These are phyloP conservation scores for Neophaeococcomyces aloes DNA, from an alignment of 2,329 filamentous ascomycete species.

Conservation along the genomic window DNA sequence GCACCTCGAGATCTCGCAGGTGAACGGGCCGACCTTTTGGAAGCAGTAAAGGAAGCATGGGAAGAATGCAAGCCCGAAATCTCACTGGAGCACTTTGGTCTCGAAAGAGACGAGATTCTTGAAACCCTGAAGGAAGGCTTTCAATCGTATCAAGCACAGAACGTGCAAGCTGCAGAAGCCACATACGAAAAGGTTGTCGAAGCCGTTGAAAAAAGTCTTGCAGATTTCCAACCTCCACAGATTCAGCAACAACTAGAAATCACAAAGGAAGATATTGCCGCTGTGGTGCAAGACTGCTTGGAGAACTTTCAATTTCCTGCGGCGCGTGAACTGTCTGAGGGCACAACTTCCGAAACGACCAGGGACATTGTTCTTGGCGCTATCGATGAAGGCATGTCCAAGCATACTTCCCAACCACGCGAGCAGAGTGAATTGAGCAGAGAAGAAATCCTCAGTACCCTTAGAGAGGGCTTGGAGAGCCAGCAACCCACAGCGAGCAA, in stretches of 20 bases:
- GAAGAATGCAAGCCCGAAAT: slow-evolving; percentile 92
- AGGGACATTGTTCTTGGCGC: slow-evolving; percentile 47
- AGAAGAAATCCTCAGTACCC: slow-evolving; percentile 46
- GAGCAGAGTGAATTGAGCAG: slow-evolving; percentile 38
- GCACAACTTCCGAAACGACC: slow-evolving; percentile 30
- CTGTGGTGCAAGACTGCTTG: slow-evolving; percentile 73
- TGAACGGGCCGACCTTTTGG: slow-evolving; percentile 71
- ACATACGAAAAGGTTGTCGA: slow-evolving; percentile 76
- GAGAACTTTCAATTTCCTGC: slow-evolving; percentile 72
- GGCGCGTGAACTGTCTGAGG: slow-evolving; percentile 32
- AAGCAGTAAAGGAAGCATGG: slow-evolving; percentile 81
- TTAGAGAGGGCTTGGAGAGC: slow-evolving; percentile 48
- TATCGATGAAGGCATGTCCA: slow-evolving; percentile 34
- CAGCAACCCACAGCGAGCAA: slow-evolving; percentile 36
- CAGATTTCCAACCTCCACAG: slow-evolving; percentile 65
- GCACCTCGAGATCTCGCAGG: slow-evolving; percentile 44
- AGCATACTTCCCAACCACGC: slow-evolving; percentile 23
- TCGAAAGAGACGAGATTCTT: slow-evolving; percentile 83
- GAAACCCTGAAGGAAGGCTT: slow-evolving; percentile 79
- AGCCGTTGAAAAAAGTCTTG: slow-evolving; percentile 74
- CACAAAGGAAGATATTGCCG: slow-evolving; percentile 72
- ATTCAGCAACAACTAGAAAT: slow-evolving; percentile 57
- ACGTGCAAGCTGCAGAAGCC: slow-evolving; percentile 41
- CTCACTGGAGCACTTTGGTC: slow-evolving; percentile 75
- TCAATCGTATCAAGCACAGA: slow-evolving; percentile 53